A percentile compares a stretch with the other conserved stretches of the same genome.
These are phyloP conservation scores for Hirschfeldia incana DNA, from an alignment of 345 rosid species.

Conservation along the genomic window DNA sequence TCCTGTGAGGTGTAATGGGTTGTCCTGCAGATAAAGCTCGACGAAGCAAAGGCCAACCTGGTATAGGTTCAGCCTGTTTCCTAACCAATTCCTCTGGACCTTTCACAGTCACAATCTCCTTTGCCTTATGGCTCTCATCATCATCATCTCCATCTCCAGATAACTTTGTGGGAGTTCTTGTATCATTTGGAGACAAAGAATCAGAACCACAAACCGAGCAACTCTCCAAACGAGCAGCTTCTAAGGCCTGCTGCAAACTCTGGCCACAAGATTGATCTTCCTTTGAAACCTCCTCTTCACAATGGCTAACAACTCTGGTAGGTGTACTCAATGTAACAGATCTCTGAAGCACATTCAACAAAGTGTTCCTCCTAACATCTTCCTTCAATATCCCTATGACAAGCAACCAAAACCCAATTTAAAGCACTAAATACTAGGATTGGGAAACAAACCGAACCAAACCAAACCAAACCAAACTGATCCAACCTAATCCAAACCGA, in stretches of 20 bases:
- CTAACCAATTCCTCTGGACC: conserved; percentile 43
- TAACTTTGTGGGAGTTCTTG: conserved; percentile 7
- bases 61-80: conserved; percentile 58
- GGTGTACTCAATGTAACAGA: conserved; percentile 49
- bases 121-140: conserved; percentile 42
- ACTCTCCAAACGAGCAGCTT: conserved; percentile 41
- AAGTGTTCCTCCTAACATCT: conserved; percentile 45
- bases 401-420: neutral
- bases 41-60: conserved; percentile 90
- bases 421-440: neutral
- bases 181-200: conserved; percentile 30
- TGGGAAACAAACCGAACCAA: too few relatives aligned
- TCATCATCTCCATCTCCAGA: conserved; percentile 21
- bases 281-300: conserved; percentile 18
- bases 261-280: conserved; percentile 31
- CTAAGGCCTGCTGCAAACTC: conserved; percentile 49
- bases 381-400: conserved; percentile 62
- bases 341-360: conserved; percentile 60
- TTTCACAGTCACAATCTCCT: conserved; percentile 60
- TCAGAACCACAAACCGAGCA: conserved; percentile 64
- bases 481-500: too few relatives aligned
- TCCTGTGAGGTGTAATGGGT: conserved; percentile 25
- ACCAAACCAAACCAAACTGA: too few relatives aligned
- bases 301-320: conserved; percentile 48
- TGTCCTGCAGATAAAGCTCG: conserved; percentile 41